Evolutionary conservation across 768 basidiomycete species (phyloP).

Genomic region (Trametes punicea): DNA sequence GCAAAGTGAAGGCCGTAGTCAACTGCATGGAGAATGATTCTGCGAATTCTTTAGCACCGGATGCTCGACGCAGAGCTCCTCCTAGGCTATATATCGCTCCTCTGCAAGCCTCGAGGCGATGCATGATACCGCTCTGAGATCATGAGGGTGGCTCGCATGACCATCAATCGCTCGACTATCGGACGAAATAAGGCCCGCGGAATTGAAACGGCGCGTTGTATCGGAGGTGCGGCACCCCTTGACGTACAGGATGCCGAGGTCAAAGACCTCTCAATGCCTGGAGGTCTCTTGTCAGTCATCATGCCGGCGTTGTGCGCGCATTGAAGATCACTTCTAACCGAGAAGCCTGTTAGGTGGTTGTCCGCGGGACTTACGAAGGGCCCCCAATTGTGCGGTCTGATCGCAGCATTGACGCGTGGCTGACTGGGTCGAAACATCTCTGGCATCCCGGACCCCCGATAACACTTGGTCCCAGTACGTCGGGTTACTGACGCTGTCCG

Average conservation of each 20-base stretch:
- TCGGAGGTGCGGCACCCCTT: neutral
- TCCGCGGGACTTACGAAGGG: neutral
- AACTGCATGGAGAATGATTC: constrained; percentile 17
- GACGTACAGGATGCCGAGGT: neutral
- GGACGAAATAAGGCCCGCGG: neutral
- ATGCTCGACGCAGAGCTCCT: neutral
- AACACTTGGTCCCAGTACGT: neutral
- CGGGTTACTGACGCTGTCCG: no score
- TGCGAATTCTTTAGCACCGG: neutral
- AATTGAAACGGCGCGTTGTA: neutral
- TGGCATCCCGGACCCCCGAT: no score
- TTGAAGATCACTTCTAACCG: no score
- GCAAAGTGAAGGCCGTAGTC: constrained; percentile 11
- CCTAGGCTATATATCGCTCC: neutral
- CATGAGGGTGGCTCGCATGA: constrained; percentile 3
- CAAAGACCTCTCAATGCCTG: neutral
- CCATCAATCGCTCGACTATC: neutral
- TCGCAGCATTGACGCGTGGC: neutral
- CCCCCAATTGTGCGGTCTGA: neutral
- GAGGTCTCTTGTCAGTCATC: neutral
- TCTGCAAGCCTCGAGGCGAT: neutral
- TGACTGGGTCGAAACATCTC: neutral
- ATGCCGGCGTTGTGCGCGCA: no score
- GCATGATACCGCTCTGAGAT: neutral
- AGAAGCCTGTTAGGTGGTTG: neutral